Evolutionary conservation across 2,329 filamentous ascomycete species (phyloP), one percentile per base, ranked within the genome.

Genomic region (Ceratocystis ficicola): DNA sequence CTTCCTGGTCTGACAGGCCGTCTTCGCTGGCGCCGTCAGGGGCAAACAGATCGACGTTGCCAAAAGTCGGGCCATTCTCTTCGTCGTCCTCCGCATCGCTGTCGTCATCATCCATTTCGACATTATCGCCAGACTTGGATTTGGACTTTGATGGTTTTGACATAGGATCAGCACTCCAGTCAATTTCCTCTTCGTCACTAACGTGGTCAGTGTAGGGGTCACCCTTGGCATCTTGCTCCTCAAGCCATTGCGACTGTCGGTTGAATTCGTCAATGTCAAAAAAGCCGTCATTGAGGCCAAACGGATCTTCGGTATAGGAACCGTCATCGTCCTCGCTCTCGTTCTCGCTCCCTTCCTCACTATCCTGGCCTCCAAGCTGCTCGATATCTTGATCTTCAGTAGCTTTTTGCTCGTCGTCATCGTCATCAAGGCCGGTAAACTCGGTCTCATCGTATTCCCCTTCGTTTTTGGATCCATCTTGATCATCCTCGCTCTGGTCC

Each of bases 191-290:
- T 61, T 95, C 90, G 64, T 95, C 90, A 74, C 86, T 90, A 68
- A 83, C 88, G 64, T 80, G 81, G 69, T 87, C 88, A 66, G 87
- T 87, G 70, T 88, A 86, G 46, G 84, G 84, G 70, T 93, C 89
- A 32, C 88, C 90, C 69, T 83, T 81, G 32, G 83, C 83, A 74
- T 97, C 93, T 74, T 91, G 88, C 69, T 89, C 85, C 75, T 99
- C 94, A 62, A 96, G 85, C 73, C 87, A 88, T 72, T 95, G 90
- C 1, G 91, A 90, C 73, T 95, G 89, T 73, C 87, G 90, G 79
- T 99, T 99, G 82, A 99, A 99, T 68, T 95, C 86, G 72, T 97
- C 92, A 71, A 99, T 93, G 17, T 90, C 95, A 77, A 99, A 99
- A 78, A 99, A 99, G 4, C 91, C 93, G 73, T 99, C 94, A 72